Base-by-base conservation (phyloP, 768 basidiomycete genomes). In the Coprinopsis cinerea region DNA sequence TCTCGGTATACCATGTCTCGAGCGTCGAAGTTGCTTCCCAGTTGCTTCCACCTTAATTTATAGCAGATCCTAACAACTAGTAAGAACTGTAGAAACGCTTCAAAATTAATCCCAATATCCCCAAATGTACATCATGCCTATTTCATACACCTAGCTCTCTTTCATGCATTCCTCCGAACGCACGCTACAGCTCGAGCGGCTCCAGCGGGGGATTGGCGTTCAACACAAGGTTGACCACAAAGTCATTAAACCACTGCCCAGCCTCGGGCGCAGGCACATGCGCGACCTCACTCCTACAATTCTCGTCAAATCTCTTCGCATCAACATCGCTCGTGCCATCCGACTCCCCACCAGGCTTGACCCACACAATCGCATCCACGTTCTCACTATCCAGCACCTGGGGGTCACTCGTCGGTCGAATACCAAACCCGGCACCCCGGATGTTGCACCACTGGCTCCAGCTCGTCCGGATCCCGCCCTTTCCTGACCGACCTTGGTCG, bases 351-450 rank as follows among this genome's bases (percentile, higher is more conserved):
- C 67, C 69, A 26, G 70, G 70, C 61, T 71, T 71, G 14, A 65
- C 67, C 69, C 71, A 71, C 23, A 69, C 69, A 44, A 71, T 61
- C 27, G 68, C 62, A 55, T 73, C 71, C 37, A 70, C 61, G 46
- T 57, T 55, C 6, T 59, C 55, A 23, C 64, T 66, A 42, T 58
- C 56, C n/a, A 56, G 41, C 4, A 53, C 36, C 1, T 48, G 47
- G 22, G 57, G 55, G 42, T 55, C 51, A 2, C 64, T 54, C 3
- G 69, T 67, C 18, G 70, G 67, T 34, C 58, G 47, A 10, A 42
- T 53, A 41, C 58, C 58, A 28, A 53, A 59, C 10, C 64, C 62
- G 39, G 64, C 62, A 50, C 53, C 55, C 49, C 59, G 57, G 57
- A 61, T 54, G 47, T 66, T 66, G 53, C 65, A 67, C 65, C 64